Conservation (phyloP, 75 land plant species). For the Ceratopteris richardii region DNA sequence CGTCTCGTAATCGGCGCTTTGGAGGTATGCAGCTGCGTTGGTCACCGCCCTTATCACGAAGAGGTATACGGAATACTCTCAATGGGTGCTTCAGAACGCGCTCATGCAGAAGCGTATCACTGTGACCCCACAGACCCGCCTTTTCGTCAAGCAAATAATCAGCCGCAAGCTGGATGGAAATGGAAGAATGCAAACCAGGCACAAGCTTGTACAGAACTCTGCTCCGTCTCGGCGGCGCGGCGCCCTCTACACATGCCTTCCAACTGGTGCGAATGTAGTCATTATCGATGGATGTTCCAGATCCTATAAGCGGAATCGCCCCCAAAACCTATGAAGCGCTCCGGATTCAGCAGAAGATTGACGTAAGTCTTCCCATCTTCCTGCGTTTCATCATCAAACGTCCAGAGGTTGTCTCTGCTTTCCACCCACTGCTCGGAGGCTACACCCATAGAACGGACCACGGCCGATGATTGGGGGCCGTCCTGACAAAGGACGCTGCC, state of each 20-base stretch:
- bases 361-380: slow-evolving; percentile 39
- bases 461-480: slow-evolving; percentile 28
- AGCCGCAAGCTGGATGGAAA: slow-evolving; percentile 35
- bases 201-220: slow-evolving; percentile 37
- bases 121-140: slow-evolving; percentile 28
- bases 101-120: slow-evolving; percentile 25
- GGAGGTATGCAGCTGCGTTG: slow-evolving; percentile 29
- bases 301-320: slow-evolving; percentile 32
- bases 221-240: slow-evolving; percentile 19
- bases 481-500: slow-evolving; percentile 10
- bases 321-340: slow-evolving; percentile 35
- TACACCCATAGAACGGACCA: slow-evolving; percentile 30
- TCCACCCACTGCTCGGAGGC: slow-evolving; percentile 18
- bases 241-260: slow-evolving; percentile 5
- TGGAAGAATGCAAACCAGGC: slow-evolving; percentile 39
- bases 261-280: not conserved
- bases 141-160: slow-evolving; percentile 38
- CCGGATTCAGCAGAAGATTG: slow-evolving; percentile 34
- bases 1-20: slow-evolving; percentile 37
- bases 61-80: slow-evolving; percentile 32
- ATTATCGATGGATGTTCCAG: slow-evolving; percentile 28
- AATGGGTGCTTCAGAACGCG: slow-evolving; percentile 38
- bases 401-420: slow-evolving; percentile 47
- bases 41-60: slow-evolving; percentile 40
- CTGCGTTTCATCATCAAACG: slow-evolving; percentile 32